Base-by-base conservation (phyloP, 2,329 filamentous ascomycete species). In the Pyrenophora graminea region DNA sequence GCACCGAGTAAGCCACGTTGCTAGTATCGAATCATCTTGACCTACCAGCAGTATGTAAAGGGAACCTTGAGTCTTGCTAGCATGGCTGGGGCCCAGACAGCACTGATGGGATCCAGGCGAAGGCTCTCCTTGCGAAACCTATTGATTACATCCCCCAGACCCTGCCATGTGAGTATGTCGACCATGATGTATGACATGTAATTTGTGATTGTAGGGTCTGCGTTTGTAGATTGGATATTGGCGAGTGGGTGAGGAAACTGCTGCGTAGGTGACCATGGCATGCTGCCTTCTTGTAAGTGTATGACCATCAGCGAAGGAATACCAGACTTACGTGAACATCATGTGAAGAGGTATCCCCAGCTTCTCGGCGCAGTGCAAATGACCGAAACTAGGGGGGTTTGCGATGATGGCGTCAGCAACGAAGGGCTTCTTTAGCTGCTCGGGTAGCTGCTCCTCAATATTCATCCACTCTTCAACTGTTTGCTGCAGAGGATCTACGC, bases 101-200 rank as follows among this genome's bases (percentile, higher is more conserved):
- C 77, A 54, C 88, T 91, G 36, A 97, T 80, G 0, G 88, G 83
- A 38, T 94, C 88, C 1, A 97, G 77, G 21, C 88, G 87, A 1
- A 96, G 79, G 12, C 83, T 83, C 51, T 86, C 85, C 58, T 87
- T 85, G 45, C 92, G 82, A 66, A 96, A 97, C 9, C 86, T 82
- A 67, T 97, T 97, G 68, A 97, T 93, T 5, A 97, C 79, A 71
- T 97, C 92, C 32, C 92, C 92, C 3, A 96, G 76, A 0, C 91
- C 91, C 73, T 96, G 91, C 91, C 91, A 96, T 9, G 91, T 92
- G 80, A 96, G 85, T 83, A 95, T 90, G 61, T 96, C 91, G 2
- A 96, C 88, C 17, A 96, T 77, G 0, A 87, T 85, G 64, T 96
- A 96, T 0, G 88, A 89, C 49, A 95, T 80, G 66, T 90, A 93